Evolutionary conservation across 345 rosid genomes (phyloP), one percentile per base, ranked within the genome.

Genomic region (Hibiscus mutabilis): DNA sequence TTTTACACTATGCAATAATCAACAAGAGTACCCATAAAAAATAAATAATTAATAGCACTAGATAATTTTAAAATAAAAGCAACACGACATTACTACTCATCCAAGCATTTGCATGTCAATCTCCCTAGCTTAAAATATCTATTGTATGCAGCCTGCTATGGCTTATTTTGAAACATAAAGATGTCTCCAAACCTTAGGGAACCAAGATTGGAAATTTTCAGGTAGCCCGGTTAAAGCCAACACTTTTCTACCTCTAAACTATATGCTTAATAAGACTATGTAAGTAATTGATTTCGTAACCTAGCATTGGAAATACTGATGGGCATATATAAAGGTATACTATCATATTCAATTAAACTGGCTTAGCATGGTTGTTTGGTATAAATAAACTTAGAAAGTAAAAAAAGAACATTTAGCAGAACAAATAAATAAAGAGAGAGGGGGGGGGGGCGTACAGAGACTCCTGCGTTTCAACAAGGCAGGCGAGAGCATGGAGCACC

Each of bases 401-500:
- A 62, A 22, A 13, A 13, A 57, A 56, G 14, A 0, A 40, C 33
- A 22, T 47, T 60, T 8, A 68, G 22, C 16, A 12, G 19, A 72
- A 25, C 6, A 15, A 58, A 25, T 58, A 25, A 42, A 42, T 42
- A 10, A 35, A 6, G 40, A 35, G 9, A 64, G 37, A 18, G 40
- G 14, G 42, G 0, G 19, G 51, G 56, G 6, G 61, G 3, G 46
- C 84, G 59, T 84, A 95, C 99, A 81, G 76, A 59, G 89, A 76
- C 85, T 95, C 99, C 73, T 95, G 96, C 27, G 87, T 74, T 78
- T 95, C 98, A 13, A 95, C 88, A 61, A 95, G 85, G 31, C 89
- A 86, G 25, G 97, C 78, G 37, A 95, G 96, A 16, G 97, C 91
- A 71, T 92, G 98, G 22, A 95, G 94, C 12, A 83, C 70, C 8